Base-by-base conservation (phyloP, 257 asterid genomes). In the Dorcoceras hygrometricum region DNA sequence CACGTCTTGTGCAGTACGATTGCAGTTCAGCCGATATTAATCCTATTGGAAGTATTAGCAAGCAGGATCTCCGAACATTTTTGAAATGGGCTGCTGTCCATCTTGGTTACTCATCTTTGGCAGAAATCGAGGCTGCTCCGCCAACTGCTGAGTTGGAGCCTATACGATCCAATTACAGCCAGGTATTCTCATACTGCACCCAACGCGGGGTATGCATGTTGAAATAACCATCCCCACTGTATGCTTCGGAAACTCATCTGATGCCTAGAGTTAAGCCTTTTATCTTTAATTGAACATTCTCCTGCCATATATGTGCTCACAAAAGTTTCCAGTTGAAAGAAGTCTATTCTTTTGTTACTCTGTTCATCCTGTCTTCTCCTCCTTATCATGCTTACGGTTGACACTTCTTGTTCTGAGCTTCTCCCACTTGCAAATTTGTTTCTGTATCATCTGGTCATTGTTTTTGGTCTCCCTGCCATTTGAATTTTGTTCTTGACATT, bases 21-120 rank as follows among this genome's bases (percentile, higher is more conserved):
- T 93, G 99, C 83, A 93, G 95, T 81, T 81, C 99, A 46, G 99
- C 97, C 70, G 99, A 93, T 84, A 90, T 90, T 73, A 93, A 90
- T 77, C 98, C 98, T 39, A 88, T 93, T 57, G 98, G 98, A 65
- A 93, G 95, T 75, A 85, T 90, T 73, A 93, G 93, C 81, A 93
- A 90, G 86, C 94, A 80, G 71, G 99, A 90, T 78, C 86, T 90
- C 34, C 82, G 96, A 55, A 76, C 75, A 28, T 93, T 93, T 77
- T 73, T 93, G 73, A 85, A 71, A 79, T 90, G 97, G 97, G 99
- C 97, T 71, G 90, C 94, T 43, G 77, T 77, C 63, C 85, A 90
- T 86, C 85, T 93, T 73, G 95, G 96, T 69, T 93, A 79, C 83
- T 78, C 89, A 59, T 93, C 97, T 59, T 79, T 93, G 77, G 90